Evolutionary conservation across 768 basidiomycete genomes (phyloP).

Genomic region (Pisolithus tinctorius): DNA sequence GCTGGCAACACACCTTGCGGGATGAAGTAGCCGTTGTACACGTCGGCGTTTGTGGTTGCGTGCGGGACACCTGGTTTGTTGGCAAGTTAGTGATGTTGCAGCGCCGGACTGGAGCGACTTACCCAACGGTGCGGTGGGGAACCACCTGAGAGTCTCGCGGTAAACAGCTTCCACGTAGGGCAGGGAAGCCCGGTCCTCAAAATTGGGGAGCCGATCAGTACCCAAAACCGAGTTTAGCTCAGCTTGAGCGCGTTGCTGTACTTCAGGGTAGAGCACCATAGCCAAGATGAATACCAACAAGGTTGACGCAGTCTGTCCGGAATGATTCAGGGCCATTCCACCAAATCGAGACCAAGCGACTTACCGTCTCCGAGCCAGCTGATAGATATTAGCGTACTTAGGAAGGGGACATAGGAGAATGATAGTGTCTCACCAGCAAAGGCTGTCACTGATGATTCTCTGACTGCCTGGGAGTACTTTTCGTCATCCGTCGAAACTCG

Average conservation of each 20-base stretch:
- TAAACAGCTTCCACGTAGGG: constrained; percentile 23
- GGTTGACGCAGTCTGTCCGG: constrained; percentile 25
- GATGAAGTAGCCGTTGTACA: constrained; percentile 46
- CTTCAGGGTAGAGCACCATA: constrained; percentile 32
- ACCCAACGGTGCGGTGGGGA: constrained; percentile 29
- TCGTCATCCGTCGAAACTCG: constrained; percentile 6
- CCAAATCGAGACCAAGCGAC: constrained; percentile 1
- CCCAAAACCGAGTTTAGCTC: constrained; percentile 31
- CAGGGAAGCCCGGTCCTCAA: constrained; percentile 22
- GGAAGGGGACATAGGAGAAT: background rate
- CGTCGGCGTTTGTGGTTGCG: constrained; percentile 30
- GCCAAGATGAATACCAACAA: constrained; percentile 26
- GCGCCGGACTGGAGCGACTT: background rate
- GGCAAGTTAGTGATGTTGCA: background rate
- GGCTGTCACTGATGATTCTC: constrained; percentile 24
- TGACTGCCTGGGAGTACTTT: constrained; percentile 16
- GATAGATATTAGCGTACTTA: background rate
- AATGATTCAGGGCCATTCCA: background rate
- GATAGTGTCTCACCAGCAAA: constrained; percentile 19
- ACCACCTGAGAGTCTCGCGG: constrained; percentile 31
- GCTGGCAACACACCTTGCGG: constrained; percentile 36
- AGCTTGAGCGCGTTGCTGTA: constrained; percentile 32
- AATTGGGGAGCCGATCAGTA: constrained; percentile 22
- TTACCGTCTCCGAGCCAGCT: constrained; percentile 27
- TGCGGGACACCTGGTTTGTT: constrained; percentile 25